Conservation (phyloP, 257 asterid genomes). For the Verbascum thapsus region DNA sequence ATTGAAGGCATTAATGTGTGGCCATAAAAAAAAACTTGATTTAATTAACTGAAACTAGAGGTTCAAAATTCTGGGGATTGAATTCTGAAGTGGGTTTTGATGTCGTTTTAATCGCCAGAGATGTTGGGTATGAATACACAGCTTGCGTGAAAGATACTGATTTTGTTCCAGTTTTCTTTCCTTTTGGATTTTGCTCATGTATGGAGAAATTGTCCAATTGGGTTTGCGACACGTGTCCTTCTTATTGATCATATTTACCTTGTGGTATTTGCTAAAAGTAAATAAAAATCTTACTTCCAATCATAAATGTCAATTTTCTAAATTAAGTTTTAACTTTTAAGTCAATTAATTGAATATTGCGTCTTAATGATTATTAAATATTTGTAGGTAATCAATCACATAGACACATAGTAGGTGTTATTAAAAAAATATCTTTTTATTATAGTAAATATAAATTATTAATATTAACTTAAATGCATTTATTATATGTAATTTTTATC, state of each 20-base stretch:
- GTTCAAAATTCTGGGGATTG: not conserved
- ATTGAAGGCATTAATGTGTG: conserved; percentile 3
- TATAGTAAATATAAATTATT: too few species aligned
- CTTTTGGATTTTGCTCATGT: not conserved
- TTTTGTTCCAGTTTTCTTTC: not conserved
- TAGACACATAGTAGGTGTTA: too few species aligned
- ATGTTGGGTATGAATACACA: conserved; percentile 24
- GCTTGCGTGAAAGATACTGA: conserved; percentile 13
- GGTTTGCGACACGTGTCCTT: conserved; percentile 27
- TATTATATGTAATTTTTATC: too few species aligned
- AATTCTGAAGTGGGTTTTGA: not conserved
- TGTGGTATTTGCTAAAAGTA: not conserved
- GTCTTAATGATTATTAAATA: too few species aligned
- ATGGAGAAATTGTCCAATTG: not conserved
- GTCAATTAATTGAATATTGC: too few species aligned
- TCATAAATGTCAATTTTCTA: too few species aligned
- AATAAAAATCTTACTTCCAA: too few species aligned
- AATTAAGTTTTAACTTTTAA: too few species aligned
- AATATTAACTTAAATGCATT: too few species aligned
- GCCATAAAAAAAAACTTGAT: not conserved
- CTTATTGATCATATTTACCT: not conserved
- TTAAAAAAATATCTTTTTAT: too few species aligned
- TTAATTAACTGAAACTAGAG: conserved; percentile 13
- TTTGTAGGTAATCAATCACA: too few species aligned
- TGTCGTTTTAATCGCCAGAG: conserved; percentile 16